Evolutionary conservation across 768 basidiomycete species (phyloP), one percentile per base, ranked within the genome.

Genomic region (Panus rudis): DNA sequence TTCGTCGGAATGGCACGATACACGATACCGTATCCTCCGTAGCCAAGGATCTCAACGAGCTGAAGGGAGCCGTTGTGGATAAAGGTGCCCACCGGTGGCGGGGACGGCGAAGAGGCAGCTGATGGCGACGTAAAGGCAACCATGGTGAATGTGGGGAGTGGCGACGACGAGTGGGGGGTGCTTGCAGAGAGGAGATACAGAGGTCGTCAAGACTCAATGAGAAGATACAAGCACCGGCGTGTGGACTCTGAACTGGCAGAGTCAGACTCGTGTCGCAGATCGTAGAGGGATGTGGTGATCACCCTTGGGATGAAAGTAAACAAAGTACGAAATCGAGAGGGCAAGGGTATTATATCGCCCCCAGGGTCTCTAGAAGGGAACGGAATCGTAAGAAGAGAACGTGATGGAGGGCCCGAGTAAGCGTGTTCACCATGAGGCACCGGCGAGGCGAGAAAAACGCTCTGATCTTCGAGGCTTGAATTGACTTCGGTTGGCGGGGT

Each of bases 1-100:
- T 51, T 57, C 11, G 66, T 62, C 58, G 87, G 85, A 46, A 86
- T 70, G 20, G 90, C 93, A 43, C 87, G 84, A 63, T 94, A 96
- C 10, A 97, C 94, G 53, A 92, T 82, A 42, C 94, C 94, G 59
- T 96, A 98, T 19, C 93, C 93, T 11, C 94, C 94, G 25, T 86
- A 78, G 26, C 94, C 94, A 39, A 98, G 78, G 49, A 93, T 75
- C 55, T 86, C 79, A 53, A 86, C 76, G 47, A 98, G 81, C 63
- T 92, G 77, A 46, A 97, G 78, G 38, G 78, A 68, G 52, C 80
- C 82, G 50, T 78, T 73, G 72, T 93, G 90, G 69, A 98, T 89
- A 59, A 78, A 64, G 49, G 83, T 81, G 34, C 92, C 92, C 48
- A 85, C 66, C 49, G 69, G 59, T 26, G 71, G 71, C 49, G 69